Evolutionary conservation across 1,139 yeast species (phyloP).

Genomic region (Sugiyamaella pinicola): DNA sequence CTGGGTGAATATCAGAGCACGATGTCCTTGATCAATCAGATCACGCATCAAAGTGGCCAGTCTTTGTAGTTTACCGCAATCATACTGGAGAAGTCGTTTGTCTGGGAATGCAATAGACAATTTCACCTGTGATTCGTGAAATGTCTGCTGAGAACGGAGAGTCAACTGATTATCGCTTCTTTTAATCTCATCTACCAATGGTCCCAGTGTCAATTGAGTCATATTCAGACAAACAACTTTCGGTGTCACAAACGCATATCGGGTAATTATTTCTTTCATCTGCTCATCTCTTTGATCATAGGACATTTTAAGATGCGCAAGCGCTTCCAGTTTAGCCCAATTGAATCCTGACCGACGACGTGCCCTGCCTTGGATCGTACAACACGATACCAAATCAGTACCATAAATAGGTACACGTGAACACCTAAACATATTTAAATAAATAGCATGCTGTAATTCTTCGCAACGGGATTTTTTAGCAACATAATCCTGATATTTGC

Average conservation of each 20-base stretch:
- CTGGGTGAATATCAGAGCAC: conserved; percentile 95
- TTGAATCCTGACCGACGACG: conserved; percentile 27
- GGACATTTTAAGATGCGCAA: conserved; percentile 46
- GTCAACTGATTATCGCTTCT: background rate
- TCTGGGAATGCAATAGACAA: conserved; percentile 96
- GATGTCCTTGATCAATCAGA: conserved; percentile 80
- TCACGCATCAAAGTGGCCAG: conserved; percentile 74
- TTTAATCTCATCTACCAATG: conserved; percentile 9
- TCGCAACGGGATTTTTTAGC: conserved; percentile 57
- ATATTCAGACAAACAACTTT: conserved; percentile 77
- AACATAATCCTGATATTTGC: conserved; percentile 55
- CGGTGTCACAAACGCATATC: conserved; percentile 88
- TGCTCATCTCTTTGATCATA: conserved; percentile 49
- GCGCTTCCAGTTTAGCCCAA: conserved; percentile 32
- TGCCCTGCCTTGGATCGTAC: conserved; percentile 6
- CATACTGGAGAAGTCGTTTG: conserved; percentile 85
- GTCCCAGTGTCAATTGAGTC: conserved; percentile 55
- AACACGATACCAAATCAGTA: conserved; percentile 24
- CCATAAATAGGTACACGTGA: conserved; percentile 42
- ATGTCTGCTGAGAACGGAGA: conserved; percentile 47
- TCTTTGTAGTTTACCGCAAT: conserved; percentile 94
- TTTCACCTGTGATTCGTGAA: conserved; percentile 83
- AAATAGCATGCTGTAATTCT: conserved; percentile 58
- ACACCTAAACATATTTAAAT: conserved; percentile 53
- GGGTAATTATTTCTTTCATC: conserved; percentile 61